Evolutionary conservation across 2,329 filamentous ascomycete genomes (phyloP), one percentile per base, ranked within the genome.

Genomic region (Pseudogymnoascus sp.): DNA sequence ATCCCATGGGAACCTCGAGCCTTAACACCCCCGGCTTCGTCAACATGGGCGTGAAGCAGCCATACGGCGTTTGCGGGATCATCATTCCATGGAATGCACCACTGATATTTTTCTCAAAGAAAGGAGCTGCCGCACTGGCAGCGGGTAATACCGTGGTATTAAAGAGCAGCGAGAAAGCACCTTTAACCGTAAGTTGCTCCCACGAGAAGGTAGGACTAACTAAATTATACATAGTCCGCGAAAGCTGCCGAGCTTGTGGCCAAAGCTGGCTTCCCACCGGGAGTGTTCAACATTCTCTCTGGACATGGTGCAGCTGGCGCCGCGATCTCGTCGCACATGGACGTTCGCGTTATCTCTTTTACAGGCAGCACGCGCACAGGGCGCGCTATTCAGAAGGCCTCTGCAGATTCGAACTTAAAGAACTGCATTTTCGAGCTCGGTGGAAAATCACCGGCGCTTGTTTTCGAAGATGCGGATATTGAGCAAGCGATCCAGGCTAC

Each of bases 81-180:
- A 83, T 84, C 26, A 73, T 81, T 1, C 80, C 81, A 0, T 84
- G 81, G 81, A 84, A 84, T 67, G 82, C 81, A 65, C 83, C 83
- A 4, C 70, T 86, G 14, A 69, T 79, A 19, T 72, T 84, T 2
- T 77, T 76, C 5, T 70, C 78, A 7, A 76, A 78, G 61, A 88
- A 88, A 71, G 74, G 87, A 33, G 79, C 77, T 1, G 81, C 83
- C 0, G 81, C 82, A 2, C 69, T 88, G 0, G 65, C 86, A 38
- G 82, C 84, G 0, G 83, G 83, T 8, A 84, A 83, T 65, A 72
- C 74, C 11, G 72, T 85, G 39, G 82, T 85, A 14, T 16, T 55
- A 7, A 55, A 55, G 16, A 55, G 49, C 58, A 71, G 83, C 64
- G 85, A 85, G 72, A 81, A 81, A 2, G 84, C 81, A 29, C 62